A percentile compares a stretch with the other conserved stretches of the same genome.
phyloP scores from a whole-genome alignment of 2,329 filamentous ascomycete genomes.

The Apiospora malaysiana region DNA sequence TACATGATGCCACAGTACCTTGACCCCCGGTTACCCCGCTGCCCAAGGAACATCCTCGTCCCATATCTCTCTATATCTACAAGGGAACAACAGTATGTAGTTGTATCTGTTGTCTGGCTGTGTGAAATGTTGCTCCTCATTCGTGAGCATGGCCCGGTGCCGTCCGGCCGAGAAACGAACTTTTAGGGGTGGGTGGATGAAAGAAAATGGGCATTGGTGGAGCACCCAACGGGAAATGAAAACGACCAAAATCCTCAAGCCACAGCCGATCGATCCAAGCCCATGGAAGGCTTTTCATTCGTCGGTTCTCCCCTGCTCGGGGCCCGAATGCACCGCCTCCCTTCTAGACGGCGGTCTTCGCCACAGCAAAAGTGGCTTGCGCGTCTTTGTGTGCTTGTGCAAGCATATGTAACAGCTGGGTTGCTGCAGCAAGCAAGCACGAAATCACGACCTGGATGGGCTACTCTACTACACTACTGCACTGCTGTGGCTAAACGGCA shows the following conservation, averaged over 20 bases:
- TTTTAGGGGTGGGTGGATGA: neutral
- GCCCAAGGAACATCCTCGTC: neutral
- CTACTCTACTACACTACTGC: neutral
- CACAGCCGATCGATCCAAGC: constrained; percentile 7
- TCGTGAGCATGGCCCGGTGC: constrained; percentile 1
- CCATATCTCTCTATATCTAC: neutral
- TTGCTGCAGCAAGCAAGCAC: neutral
- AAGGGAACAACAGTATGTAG: too few species aligned
- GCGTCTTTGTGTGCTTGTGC: neutral
- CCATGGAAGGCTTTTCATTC: neutral
- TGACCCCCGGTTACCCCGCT: neutral
- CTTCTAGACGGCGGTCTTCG: neutral
- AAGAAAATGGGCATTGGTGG: neutral
- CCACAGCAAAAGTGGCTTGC: neutral
- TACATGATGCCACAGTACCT: too few species aligned
- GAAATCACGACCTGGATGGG: too few species aligned
- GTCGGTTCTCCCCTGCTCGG: neutral
- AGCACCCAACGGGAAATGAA: neutral
- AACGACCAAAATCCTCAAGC: neutral
- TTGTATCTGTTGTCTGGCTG: too few species aligned
- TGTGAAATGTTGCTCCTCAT: neutral
- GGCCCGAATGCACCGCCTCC: neutral
- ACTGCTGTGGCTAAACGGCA: constrained; percentile 13
- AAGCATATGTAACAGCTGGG: too few species aligned
- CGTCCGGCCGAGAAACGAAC: constrained; percentile 11